Percentiles rank a stretch among this genome's conserved stretches.
Evolutionary conservation across 805 yeast genomes (phyloP).

Genomic region (Wickerhamiella kazuoi): DNA sequence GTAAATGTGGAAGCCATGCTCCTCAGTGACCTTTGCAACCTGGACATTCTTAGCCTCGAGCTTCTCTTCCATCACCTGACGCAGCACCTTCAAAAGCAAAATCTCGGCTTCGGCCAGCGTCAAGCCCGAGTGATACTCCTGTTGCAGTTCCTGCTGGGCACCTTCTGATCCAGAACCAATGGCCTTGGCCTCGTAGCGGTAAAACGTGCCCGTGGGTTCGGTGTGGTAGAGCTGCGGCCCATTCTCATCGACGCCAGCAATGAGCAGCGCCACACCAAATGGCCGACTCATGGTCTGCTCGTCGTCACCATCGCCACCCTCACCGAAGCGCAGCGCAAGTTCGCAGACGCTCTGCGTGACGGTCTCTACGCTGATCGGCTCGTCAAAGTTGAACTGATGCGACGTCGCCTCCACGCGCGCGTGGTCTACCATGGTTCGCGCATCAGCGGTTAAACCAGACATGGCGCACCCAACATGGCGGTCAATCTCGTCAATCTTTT

Average conservation of each 20-base stretch:
- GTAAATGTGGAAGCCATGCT: constrained; percentile 72
- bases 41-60: constrained; percentile 90
- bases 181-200: constrained; percentile 95
- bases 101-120: constrained; percentile 87
- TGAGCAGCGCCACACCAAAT: constrained; percentile 90
- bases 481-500: constrained; percentile 90
- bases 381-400: constrained; percentile 81
- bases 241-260: constrained; percentile 89
- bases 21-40: constrained; percentile 76
- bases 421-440: constrained; percentile 95
- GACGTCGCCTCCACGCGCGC: constrained; percentile 75
- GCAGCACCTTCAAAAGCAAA: constrained; percentile 69
- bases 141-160: constrained; percentile 93
- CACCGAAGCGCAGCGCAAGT: constrained; percentile 89
- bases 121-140: constrained; percentile 78
- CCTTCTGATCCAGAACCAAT: constrained; percentile 98
- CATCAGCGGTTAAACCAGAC: constrained; percentile 98
- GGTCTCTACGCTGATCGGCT: constrained; percentile 78
- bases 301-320: constrained; percentile 82
- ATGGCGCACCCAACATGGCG: constrained; percentile 93
- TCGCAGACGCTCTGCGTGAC: constrained; percentile 95
- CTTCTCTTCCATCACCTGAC: constrained; percentile 98
- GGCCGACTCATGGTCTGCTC: constrained; percentile 95
- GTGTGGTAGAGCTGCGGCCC: constrained; percentile 95
- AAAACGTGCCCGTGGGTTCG: constrained; percentile 98